phyloP scores from a whole-genome alignment of 768 basidiomycete species.

The Leucogyrophana mollusca region DNA sequence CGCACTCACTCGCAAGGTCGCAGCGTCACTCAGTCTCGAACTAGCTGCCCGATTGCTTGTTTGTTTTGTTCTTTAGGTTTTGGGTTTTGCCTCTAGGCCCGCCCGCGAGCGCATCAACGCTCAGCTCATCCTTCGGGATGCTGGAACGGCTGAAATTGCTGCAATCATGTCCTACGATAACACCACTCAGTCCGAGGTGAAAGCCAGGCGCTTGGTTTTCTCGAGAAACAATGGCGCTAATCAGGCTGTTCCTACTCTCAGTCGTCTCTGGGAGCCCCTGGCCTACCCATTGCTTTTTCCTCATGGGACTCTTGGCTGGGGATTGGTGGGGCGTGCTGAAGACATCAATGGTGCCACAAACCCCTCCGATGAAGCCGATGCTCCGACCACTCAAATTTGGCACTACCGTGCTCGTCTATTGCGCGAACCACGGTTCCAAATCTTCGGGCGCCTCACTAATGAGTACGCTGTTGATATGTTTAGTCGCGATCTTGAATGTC shows the following conservation, averaged over 20 bases:
- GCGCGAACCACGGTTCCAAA: constrained; percentile 26
- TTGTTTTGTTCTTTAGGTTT: too few species aligned
- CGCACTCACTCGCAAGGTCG: too few species aligned
- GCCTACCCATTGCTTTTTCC: constrained; percentile 38
- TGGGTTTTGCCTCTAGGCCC: too few species aligned
- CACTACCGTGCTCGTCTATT: constrained; percentile 32
- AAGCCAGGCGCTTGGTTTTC: constrained; percentile 8
- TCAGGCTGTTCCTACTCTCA: constrained; percentile 10
- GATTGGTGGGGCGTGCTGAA: constrained; percentile 3
- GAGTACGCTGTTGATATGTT: constrained; percentile 42
- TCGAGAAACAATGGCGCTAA: neutral
- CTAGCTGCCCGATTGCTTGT: too few species aligned
- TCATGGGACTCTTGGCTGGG: constrained; percentile 35
- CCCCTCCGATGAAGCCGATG: constrained; percentile 1
- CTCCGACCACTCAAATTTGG: constrained; percentile 30
- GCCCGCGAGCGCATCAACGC: too few species aligned
- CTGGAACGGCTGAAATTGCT: constrained; percentile 13
- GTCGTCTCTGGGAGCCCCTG: constrained; percentile 36
- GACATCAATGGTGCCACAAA: neutral
- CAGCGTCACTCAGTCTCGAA: too few species aligned
- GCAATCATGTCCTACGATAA: constrained; percentile 16
- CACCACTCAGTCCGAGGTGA: constrained; percentile 7
- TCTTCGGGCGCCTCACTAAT: constrained; percentile 32
- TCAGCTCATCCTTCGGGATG: constrained; percentile 7
- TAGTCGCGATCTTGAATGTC: constrained; percentile 28